phyloP scores from a whole-genome alignment of 1,284 basidiomycete genomes.

The Vanrija sp. region DNA sequence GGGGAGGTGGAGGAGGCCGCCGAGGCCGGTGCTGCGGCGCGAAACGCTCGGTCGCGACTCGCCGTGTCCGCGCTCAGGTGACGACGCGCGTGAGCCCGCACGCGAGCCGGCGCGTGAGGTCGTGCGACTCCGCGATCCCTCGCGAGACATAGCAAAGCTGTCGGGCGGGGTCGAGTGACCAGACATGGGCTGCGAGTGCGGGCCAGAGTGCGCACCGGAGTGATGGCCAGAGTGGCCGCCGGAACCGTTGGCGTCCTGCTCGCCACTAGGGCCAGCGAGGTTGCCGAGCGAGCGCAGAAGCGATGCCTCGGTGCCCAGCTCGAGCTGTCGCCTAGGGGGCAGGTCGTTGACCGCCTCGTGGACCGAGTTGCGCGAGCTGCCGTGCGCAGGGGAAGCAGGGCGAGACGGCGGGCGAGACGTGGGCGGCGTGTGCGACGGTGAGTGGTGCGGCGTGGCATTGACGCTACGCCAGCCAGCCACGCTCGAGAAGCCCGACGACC shows the following conservation, averaged over 20 bases:
- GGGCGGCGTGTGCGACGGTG: constrained; percentile 34
- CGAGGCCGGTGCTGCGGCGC: constrained; percentile 9
- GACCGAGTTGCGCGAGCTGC: constrained; percentile 3
- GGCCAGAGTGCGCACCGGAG: background rate
- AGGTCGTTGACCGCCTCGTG: constrained; percentile 22
- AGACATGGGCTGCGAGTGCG: constrained; percentile 3
- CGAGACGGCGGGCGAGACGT: constrained; percentile 41
- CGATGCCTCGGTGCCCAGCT: constrained; percentile 65
- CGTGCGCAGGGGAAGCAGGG: constrained; percentile 36
- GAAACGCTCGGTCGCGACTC: background rate
- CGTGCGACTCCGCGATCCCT: constrained; percentile 30
- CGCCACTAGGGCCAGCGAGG: constrained; percentile 8
- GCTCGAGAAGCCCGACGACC: constrained; percentile 24
- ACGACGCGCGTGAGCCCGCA: constrained; percentile 51
- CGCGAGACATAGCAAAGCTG: constrained; percentile 31
- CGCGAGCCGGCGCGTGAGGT: constrained; percentile 49
- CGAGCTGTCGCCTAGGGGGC: constrained; percentile 55
- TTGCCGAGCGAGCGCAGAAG: constrained; percentile 63
- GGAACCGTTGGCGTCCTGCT: background rate
- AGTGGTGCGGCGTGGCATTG: constrained; percentile 20
- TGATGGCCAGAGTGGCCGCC: background rate
- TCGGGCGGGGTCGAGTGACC: constrained; percentile 39
- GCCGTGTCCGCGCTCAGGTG: constrained; percentile 40
- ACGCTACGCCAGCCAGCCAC: constrained; percentile 17
- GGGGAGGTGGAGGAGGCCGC: constrained; percentile 19